Base-by-base conservation (phyloP, 2,329 filamentous ascomycete species). In the Exophiala sideris region DNA sequence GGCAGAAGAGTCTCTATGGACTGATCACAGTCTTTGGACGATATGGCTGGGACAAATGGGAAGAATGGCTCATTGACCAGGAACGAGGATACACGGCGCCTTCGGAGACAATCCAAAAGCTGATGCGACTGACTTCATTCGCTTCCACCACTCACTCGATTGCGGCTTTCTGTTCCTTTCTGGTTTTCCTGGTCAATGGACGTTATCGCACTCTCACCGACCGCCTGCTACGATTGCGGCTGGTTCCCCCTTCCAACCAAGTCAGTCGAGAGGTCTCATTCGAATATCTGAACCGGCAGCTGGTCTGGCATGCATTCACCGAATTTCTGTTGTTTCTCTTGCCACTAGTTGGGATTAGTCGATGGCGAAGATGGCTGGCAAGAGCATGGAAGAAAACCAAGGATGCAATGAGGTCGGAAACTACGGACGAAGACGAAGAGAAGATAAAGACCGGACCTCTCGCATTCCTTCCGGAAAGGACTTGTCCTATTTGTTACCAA, bases 261-360 rank as follows among this genome's bases (percentile, higher is more conserved):
- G 87, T 95, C 60, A 89, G 84, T 68, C 82, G 92, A 32, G 91
- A 97, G 71, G 91, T 99, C 21, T 95, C 89, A 1, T 97, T 99
- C 68, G 94, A 99, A 73, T 97, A 96, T 66, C 82, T 97, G 46
- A 99, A 99, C 70, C 86, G 94, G 45, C 94, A 99, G 73, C 83
- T 99, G 9, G 94, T 99, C 35, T 99, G 94, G 94, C 94, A 99
- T 72, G 94, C 94, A n/a, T 96, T 99, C 66, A 99, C 94, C 21
- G 94, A 99, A 70, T 99, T 99, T 65, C 78, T 99, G n/a, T 81
- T 99, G 32, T 99, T 97, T 70, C 82, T 97, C 14, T 79, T 99
- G n/a, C 94, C 94, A 0, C 80, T 99, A n/a, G 88, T 99, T 39
- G 94, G 94, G 48, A 92, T 99, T 63, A 87, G 88, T 66, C 83